phyloP scores from a whole-genome alignment of 768 basidiomycete genomes.

The Saitozyma sp. region DNA sequence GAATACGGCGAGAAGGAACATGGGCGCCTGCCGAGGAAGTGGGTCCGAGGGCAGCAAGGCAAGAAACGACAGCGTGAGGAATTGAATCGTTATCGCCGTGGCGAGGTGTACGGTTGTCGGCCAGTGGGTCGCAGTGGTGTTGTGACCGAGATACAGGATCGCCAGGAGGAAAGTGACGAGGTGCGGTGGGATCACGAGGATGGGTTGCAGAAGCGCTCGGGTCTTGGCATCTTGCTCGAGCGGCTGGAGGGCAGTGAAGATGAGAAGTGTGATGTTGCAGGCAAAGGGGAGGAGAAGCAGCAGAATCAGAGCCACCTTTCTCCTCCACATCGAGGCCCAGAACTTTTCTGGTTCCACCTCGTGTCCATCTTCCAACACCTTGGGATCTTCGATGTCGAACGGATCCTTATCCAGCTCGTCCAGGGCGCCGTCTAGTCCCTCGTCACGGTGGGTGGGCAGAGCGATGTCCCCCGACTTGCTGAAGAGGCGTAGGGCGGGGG shows the following conservation, averaged over 20 bases:
- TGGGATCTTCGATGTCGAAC: constrained; percentile 38
- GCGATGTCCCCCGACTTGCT: constrained; percentile 12
- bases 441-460: constrained; percentile 29
- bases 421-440: constrained; percentile 19
- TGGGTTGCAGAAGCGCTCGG: constrained; percentile 23
- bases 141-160: constrained; percentile 58
- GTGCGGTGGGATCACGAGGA: constrained; percentile 35
- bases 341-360: constrained; percentile 36
- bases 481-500: constrained; percentile 21
- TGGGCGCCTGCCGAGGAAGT: constrained; percentile 25
- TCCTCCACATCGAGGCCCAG: constrained; percentile 26
- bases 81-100: constrained; percentile 28
- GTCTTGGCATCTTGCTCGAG: constrained; percentile 9
- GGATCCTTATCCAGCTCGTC: constrained; percentile 35
- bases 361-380: constrained; percentile 26
- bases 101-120: constrained; percentile 66
- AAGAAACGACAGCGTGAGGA: constrained; percentile 31
- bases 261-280: constrained; percentile 31
- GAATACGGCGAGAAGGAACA: constrained; percentile 12
- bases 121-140: constrained; percentile 54
- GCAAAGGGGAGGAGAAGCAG: constrained; percentile 25
- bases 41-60: constrained; percentile 37
- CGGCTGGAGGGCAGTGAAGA: constrained; percentile 19
- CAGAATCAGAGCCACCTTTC: constrained; percentile 27
- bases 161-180: constrained; percentile 56